These are phyloP conservation scores for Calonectria hawksworthii DNA, from an alignment of 2,329 filamentous ascomycete genomes.

Conservation along the genomic window DNA sequence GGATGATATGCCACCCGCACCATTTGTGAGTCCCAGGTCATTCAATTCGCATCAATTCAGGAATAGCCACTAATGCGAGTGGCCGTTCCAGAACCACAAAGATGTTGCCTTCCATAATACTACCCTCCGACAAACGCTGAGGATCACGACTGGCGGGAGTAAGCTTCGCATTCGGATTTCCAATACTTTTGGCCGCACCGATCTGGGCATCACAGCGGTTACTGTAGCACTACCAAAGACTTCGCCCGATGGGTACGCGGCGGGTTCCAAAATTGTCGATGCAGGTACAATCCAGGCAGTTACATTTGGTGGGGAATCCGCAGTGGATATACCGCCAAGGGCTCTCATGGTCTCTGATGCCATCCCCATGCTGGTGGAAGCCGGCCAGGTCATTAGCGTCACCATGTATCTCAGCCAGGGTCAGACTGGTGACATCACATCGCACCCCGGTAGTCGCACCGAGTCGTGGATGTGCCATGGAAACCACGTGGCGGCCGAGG, in stretches of 20 bases:
- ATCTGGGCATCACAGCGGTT: neutral
- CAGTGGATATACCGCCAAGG: neutral
- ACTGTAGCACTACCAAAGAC: neutral
- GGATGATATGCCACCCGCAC: neutral
- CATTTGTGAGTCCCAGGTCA: neutral
- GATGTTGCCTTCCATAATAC: neutral
- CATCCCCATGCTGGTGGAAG: neutral
- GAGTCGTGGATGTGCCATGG: conserved; percentile 8
- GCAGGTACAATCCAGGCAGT: neutral
- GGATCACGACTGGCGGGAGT: neutral
- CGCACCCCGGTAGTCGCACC: conserved; percentile 15
- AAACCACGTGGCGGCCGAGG: neutral
- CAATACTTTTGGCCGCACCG: conserved; percentile 7
- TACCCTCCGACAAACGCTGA: conserved; percentile 3
- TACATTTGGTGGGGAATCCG: neutral
- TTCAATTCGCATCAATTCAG: neutral
- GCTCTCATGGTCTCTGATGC: neutral
- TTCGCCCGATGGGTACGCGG: neutral
- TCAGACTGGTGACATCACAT: conserved; percentile 3
- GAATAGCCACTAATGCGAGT: no score
- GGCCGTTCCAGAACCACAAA: neutral
- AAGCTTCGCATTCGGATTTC: neutral
- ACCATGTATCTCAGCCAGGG: conserved; percentile 7
- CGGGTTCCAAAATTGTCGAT: neutral
- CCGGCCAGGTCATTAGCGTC: neutral